Base-by-base conservation (phyloP, 768 basidiomycete species). In the Polyporus arcularius region DNA sequence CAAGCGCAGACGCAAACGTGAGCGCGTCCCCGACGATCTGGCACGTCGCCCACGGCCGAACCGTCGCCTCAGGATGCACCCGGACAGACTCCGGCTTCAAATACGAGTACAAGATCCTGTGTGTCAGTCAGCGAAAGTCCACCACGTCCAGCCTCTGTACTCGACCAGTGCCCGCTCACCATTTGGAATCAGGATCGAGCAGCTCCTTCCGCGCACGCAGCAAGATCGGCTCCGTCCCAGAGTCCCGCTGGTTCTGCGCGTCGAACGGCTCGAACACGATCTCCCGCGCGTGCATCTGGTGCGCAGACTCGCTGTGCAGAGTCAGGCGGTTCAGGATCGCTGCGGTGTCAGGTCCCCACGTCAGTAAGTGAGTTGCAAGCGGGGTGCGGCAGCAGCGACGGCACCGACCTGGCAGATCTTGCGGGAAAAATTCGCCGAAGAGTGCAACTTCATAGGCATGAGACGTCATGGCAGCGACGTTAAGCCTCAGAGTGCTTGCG, bases 31-130 rank as follows among this genome's bases (percentile, higher is more conserved):
- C 92, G 28, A 84, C 79, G 21, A 94, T 87, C 67, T 90, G 84
- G 61, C 86, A 88, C 35, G 84, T 88, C 14, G 90, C 87, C 87
- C 92, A 93, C 10, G 92, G 90, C 51, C 92, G 82, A 49, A 94
- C 92, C 3, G 92, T 94, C 1, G 91, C 90, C 70, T 93, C 90
- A 10, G 92, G 91, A 66, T 93, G 88, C 15, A 88, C 86, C 47
- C 91, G 84, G 11, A 85, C 85, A n/a, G 88, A 87, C 71, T 94
- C 92, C 53, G 92, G 91, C 70, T 91, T 92, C 57, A 92, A 76
- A 70, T 89, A 90, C 26, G 91, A 90, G 71, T 87, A 91, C 15
- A 94, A 72, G 9, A 86, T 78, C 91, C 90, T 92, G 10, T 21
- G 3, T 3, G 1, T 35, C 35, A 1, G 35, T 35, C 35, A 35